Evolutionary conservation across 345 rosid species (phyloP).

Genomic region (Cardamine chenopodiifolia): DNA sequence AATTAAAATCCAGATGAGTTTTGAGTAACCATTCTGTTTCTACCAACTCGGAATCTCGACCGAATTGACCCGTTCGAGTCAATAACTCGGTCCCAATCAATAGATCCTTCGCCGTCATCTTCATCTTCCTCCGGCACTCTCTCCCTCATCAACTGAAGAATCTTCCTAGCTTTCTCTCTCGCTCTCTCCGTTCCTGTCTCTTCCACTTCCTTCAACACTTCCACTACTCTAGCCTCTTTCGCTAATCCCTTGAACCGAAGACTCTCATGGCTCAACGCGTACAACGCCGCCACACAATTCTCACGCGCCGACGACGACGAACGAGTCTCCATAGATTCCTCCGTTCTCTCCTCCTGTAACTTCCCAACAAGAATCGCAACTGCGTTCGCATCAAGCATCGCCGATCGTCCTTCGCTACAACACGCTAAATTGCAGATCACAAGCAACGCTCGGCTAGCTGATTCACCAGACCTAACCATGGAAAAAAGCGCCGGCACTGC

Average conservation of each 20-base stretch:
- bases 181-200: constrained; percentile 61
- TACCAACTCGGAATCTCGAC: constrained; percentile 47
- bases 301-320: constrained; percentile 52
- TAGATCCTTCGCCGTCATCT: constrained; percentile 40
- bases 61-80: constrained; percentile 57
- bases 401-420: constrained; percentile 60
- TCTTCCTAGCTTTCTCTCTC: constrained; percentile 66
- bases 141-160: constrained; percentile 58
- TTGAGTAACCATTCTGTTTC: constrained; percentile 31
- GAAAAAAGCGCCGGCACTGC: constrained; percentile 60
- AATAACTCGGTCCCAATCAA: constrained; percentile 55
- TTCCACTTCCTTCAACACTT: constrained; percentile 59
- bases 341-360: constrained; percentile 49
- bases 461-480: constrained; percentile 53
- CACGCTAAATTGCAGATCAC: constrained; percentile 74
- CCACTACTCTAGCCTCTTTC: constrained; percentile 61
- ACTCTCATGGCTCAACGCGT: constrained; percentile 64
- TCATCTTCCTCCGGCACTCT: constrained; percentile 46
- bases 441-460: constrained; percentile 56
- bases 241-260: constrained; percentile 74
- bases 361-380: constrained; percentile 60
- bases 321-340: constrained; percentile 35
- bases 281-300: constrained; percentile 70
- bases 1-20: constrained; percentile 38
- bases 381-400: constrained; percentile 73